phyloP scores from a whole-genome alignment of 768 basidiomycete species.

The Plicaturopsis crispa region DNA sequence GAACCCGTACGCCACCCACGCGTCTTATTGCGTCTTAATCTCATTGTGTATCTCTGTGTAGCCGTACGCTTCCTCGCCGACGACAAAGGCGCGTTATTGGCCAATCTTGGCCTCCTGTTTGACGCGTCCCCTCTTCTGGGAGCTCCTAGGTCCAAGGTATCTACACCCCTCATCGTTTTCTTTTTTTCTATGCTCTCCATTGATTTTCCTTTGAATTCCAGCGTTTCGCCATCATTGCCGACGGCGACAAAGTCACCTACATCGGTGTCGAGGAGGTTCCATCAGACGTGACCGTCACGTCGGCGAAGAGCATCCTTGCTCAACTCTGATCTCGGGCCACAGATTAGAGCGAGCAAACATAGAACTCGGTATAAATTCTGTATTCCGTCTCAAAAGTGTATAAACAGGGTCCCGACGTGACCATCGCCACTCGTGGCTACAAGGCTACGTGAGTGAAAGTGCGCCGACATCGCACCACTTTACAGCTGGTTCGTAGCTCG shows the following conservation, averaged over 20 bases:
- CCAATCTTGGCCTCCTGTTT: conserved; percentile 31
- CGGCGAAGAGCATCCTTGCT: conserved; percentile 37
- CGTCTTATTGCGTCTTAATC: conserved; percentile 5
- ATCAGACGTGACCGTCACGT: conserved; percentile 41
- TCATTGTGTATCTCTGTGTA: conserved; percentile 14
- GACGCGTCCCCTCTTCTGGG: conserved; percentile 39
- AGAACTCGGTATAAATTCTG: too few species aligned
- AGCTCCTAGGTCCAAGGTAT: conserved; percentile 37
- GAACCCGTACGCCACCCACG: conserved; percentile 39
- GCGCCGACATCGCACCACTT: too few species aligned
- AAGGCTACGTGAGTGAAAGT: too few species aligned
- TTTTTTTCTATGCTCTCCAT: neutral
- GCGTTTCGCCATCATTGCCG: conserved; percentile 51
- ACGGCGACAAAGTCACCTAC: conserved; percentile 47
- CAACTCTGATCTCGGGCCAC: too few species aligned
- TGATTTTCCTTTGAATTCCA: conserved; percentile 16
- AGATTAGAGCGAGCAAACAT: too few species aligned
- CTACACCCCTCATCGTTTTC: neutral
- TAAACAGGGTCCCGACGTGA: too few species aligned
- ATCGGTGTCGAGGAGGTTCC: conserved; percentile 46
- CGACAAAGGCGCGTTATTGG: conserved; percentile 53
- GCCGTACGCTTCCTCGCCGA: conserved; percentile 60
- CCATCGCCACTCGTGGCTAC: too few species aligned
- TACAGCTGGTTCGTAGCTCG: too few species aligned
- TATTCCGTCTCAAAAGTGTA: too few species aligned